A percentile compares a stretch with the other conserved stretches of the same genome.
phyloP scores from a whole-genome alignment of 768 basidiomycete genomes.

The Mycena galopus region DNA sequence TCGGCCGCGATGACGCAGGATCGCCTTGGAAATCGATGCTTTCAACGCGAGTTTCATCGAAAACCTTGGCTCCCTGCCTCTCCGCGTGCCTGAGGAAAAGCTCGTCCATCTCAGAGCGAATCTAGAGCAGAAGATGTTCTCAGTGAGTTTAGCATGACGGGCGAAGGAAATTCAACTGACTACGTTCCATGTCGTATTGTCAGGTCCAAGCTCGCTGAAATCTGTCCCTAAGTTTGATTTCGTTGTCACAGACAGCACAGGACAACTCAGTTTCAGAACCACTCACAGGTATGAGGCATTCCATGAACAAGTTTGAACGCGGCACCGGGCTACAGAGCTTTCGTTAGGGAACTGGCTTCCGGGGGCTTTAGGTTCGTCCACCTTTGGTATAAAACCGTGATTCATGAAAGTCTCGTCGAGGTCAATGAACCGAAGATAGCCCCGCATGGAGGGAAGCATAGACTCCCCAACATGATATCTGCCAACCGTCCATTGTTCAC shows the following conservation, averaged over 20 bases:
- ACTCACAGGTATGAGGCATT: background rate
- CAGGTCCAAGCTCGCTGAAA: conserved; percentile 36
- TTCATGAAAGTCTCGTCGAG: too few species aligned
- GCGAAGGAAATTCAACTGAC: conserved; percentile 30
- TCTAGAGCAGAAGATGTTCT: conserved; percentile 19
- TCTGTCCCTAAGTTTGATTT: conserved; percentile 38
- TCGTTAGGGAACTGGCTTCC: too few species aligned
- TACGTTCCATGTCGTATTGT: conserved; percentile 42
- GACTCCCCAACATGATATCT: too few species aligned
- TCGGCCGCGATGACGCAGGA: conserved; percentile 35
- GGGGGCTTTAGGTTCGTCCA: too few species aligned
- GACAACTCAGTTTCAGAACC: background rate
- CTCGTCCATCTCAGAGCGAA: conserved; percentile 54
- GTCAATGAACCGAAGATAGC: too few species aligned
- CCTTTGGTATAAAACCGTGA: too few species aligned
- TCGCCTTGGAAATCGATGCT: conserved; percentile 42
- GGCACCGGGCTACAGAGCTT: conserved; percentile 47
- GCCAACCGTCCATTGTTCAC: too few species aligned
- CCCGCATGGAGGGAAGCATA: too few species aligned
- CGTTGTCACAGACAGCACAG: background rate
- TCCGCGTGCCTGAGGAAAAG: conserved; percentile 51
- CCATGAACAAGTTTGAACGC: conserved; percentile 39
- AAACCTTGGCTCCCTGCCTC: conserved; percentile 47
- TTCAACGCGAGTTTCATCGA: conserved; percentile 49
- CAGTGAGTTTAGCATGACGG: background rate